A percentile compares a stretch with the other conserved stretches of the same genome.
These are phyloP conservation scores for Skeletonema grethae DNA, from an alignment of 108 stramenopile genomes.

Conservation along the genomic window DNA sequence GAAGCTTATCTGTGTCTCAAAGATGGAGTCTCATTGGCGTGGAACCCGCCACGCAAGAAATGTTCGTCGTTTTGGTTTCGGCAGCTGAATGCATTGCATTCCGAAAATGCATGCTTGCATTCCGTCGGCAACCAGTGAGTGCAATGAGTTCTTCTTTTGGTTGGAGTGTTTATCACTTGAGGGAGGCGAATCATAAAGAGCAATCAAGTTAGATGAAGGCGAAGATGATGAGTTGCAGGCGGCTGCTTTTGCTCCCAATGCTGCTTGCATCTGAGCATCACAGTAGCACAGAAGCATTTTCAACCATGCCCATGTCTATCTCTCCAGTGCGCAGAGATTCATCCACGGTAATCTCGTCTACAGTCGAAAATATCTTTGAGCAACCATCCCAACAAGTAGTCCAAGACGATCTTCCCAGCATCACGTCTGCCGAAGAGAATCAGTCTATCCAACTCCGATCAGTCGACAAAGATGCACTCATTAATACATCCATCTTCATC, in stretches of 20 bases:
- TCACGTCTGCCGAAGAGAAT: not conserved
- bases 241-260: not conserved
- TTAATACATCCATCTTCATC: conserved; percentile 43
- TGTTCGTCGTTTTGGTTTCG: too few relatives aligned
- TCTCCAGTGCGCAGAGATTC: not conserved
- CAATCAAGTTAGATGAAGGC: not conserved
- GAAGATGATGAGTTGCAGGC: not conserved
- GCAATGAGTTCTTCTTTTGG: too few relatives aligned
- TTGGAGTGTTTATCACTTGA: too few relatives aligned
- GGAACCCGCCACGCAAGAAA: too few relatives aligned
- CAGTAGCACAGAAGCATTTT: not conserved
- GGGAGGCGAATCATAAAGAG: too few relatives aligned
- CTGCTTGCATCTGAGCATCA: not conserved
- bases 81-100: too few relatives aligned
- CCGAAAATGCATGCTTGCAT: too few relatives aligned
- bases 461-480: conserved; percentile 16
- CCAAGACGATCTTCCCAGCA: not conserved
- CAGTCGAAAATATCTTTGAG: not conserved
- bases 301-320: not conserved
- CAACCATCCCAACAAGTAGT: not conserved
- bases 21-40: too few relatives aligned
- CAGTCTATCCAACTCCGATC: conserved; percentile 22
- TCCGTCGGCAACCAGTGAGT: too few relatives aligned
- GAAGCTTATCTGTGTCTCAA: too few relatives aligned
- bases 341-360: not conserved